phyloP scores from a whole-genome alignment of 2,329 filamentous ascomycete species.

The Colletotrichum sp. region DNA sequence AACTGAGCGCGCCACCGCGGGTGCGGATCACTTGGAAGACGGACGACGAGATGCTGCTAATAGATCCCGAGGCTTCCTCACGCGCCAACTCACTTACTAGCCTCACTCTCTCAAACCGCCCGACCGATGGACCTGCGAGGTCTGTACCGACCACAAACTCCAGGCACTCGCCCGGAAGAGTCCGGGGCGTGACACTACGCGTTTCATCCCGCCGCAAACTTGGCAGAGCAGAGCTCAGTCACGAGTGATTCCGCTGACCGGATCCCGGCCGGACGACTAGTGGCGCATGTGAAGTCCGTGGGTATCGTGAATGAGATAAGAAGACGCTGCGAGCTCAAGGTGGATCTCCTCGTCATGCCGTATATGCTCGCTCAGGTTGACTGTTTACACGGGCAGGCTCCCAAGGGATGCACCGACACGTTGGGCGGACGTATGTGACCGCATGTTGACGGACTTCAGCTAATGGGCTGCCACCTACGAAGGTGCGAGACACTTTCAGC shows the following conservation, averaged over 20 bases:
- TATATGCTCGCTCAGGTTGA: no score
- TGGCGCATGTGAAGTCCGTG: no score
- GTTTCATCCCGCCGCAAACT: not conserved
- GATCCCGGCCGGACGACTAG: no score
- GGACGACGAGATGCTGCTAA: not conserved
- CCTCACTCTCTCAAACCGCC: not conserved
- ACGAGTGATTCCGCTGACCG: no score
- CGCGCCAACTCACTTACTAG: not conserved
- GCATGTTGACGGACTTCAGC: not conserved
- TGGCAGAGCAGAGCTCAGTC: no score
- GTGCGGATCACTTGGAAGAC: not conserved
- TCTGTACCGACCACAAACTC: not conserved
- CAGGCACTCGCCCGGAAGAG: not conserved
- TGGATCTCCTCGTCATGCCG: no score
- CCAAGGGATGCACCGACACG: no score
- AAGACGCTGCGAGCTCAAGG: no score
- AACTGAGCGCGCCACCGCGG: not conserved
- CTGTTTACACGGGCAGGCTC: no score
- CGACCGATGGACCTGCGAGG: not conserved
- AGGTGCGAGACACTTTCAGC: not conserved
- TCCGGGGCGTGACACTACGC: not conserved
- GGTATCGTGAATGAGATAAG: no score
- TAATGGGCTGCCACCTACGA: not conserved
- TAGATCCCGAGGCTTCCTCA: not conserved
- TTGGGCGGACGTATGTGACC: no score